phyloP scores from a whole-genome alignment of 75 land plant genomes.

The Adiantum capillusveneris region DNA sequence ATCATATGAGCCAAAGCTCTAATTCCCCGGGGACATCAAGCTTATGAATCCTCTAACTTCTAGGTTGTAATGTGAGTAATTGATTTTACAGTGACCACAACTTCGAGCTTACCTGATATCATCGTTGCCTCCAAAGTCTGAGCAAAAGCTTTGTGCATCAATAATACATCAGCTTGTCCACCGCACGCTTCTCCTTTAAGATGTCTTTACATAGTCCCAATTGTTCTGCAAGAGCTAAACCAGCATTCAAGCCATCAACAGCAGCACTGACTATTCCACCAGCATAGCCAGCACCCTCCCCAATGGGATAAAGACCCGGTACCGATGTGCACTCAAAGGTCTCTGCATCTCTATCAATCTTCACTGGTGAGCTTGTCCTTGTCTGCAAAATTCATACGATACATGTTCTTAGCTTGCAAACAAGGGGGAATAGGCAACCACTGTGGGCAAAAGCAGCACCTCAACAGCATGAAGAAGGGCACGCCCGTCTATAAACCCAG shows the following conservation, averaged over 20 bases:
- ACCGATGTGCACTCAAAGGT: slow-evolving; percentile 71
- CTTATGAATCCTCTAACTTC: too few species aligned
- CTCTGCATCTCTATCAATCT: slow-evolving; percentile 46
- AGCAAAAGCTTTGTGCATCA: too few species aligned
- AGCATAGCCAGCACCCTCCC: slow-evolving; percentile 98
- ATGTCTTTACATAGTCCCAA: slow-evolving; percentile 33
- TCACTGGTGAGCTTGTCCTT: slow-evolving; percentile 84
- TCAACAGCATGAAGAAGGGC: slow-evolving; percentile 98
- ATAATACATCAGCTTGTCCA: too few species aligned
- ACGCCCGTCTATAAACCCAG: slow-evolving; percentile 72
- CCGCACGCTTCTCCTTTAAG: slow-evolving; percentile 5
- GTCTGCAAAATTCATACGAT: slow-evolving; percentile 48
- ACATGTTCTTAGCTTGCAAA: background rate
- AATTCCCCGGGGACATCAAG: too few species aligned
- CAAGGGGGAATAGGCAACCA: background rate
- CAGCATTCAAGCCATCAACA: slow-evolving; percentile 91
- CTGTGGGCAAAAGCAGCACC: slow-evolving; percentile 28
- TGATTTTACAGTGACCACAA: too few species aligned
- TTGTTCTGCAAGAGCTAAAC: slow-evolving; percentile 65
- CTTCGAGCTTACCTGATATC: too few species aligned
- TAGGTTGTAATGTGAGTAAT: too few species aligned
- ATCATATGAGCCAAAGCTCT: too few species aligned
- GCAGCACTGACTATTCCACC: slow-evolving; percentile 99
- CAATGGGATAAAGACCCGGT: slow-evolving; percentile 76
- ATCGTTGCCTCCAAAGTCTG: too few species aligned